Percentiles rank a stretch among this genome's conserved stretches.
These are phyloP conservation scores for Echium plantagineum DNA, from an alignment of 257 asterid genomes.

Conservation along the genomic window DNA sequence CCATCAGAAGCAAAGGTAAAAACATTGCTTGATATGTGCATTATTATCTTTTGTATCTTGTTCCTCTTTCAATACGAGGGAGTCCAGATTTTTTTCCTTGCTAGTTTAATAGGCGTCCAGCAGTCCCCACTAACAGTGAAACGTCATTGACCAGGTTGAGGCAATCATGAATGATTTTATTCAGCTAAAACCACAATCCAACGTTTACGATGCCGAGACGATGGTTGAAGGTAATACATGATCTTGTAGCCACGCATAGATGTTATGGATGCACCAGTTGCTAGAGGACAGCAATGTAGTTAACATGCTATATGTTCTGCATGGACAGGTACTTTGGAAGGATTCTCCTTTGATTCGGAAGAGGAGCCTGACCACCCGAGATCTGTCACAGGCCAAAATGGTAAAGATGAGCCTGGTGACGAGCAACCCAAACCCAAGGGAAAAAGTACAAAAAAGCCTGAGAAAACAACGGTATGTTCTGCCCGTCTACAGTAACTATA, in stretches of 20 bases:
- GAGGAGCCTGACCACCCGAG: slow-evolving; percentile 58
- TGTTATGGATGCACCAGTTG: slow-evolving; percentile 2
- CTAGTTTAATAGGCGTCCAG: background rate
- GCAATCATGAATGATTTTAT: slow-evolving; percentile 84
- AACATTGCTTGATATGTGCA: slow-evolving; percentile 8
- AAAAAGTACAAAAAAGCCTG: slow-evolving; percentile 42
- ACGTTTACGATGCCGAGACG: slow-evolving; percentile 70
- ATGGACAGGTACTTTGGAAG: slow-evolving; percentile 70
- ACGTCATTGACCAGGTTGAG: slow-evolving; percentile 47
- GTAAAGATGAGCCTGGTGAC: slow-evolving; percentile 45
- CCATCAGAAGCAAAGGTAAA: slow-evolving; percentile 91
- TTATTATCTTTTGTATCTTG: background rate
- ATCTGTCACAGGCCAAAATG: slow-evolving; percentile 30
- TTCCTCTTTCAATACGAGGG: background rate
- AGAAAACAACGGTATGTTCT: slow-evolving; percentile 44
- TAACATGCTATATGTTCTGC: slow-evolving; percentile 11
- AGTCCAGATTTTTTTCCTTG: background rate
- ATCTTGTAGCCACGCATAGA: background rate
- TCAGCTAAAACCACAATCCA: slow-evolving; percentile 70
- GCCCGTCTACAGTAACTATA: background rate
- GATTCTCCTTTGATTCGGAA: slow-evolving; percentile 80
- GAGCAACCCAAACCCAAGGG: slow-evolving; percentile 47
- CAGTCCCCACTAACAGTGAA: background rate
- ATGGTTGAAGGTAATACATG: slow-evolving; percentile 53
- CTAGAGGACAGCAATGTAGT: slow-evolving; percentile 4